Conservation (phyloP, 257 asterid genomes). For the Paulownia fortunei region DNA sequence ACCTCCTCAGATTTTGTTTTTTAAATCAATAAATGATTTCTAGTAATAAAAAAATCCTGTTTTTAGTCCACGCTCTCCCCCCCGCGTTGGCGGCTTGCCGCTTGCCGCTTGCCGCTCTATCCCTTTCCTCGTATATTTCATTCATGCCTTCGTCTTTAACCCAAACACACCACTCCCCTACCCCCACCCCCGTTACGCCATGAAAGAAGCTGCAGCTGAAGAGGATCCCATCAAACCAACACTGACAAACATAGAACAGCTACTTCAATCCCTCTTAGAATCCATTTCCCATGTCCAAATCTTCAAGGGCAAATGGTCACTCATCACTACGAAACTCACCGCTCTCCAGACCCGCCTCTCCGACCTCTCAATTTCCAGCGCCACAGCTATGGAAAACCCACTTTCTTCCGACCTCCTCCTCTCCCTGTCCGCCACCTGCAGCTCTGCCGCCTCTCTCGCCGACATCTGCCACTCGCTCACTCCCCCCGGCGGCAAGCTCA, state of each 20-base stretch:
- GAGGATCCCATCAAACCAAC: constrained; percentile 29
- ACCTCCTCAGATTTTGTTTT: too few species aligned
- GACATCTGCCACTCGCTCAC: constrained; percentile 50
- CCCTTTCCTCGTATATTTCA: too few species aligned
- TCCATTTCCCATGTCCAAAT: constrained; percentile 63
- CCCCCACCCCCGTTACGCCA: constrained; percentile 35
- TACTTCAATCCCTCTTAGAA: constrained; percentile 50
- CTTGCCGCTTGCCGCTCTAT: too few species aligned
- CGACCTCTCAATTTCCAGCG: constrained; percentile 40
- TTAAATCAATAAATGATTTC: too few species aligned
- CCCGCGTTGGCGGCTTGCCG: too few species aligned
- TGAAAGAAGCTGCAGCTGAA: constrained; percentile 51
- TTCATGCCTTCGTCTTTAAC: constrained; percentile 31
- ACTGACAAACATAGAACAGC: constrained; percentile 18
- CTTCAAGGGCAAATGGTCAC: constrained; percentile 81
- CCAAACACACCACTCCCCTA: constrained; percentile 5
- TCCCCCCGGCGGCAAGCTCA: constrained; percentile 72
- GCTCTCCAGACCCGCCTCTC: constrained; percentile 56
- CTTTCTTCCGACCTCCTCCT: constrained; percentile 65
- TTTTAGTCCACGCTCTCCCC: too few species aligned
- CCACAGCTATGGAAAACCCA: constrained; percentile 32
- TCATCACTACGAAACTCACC: constrained; percentile 57
- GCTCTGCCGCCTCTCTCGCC: constrained; percentile 53
- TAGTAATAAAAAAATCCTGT: too few species aligned
- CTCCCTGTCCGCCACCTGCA: constrained; percentile 60